Percentiles rank a stretch among this genome's conserved stretches.
phyloP scores from a whole-genome alignment of 2,329 filamentous ascomycete species.

The Cryphonectria radicalis region DNA sequence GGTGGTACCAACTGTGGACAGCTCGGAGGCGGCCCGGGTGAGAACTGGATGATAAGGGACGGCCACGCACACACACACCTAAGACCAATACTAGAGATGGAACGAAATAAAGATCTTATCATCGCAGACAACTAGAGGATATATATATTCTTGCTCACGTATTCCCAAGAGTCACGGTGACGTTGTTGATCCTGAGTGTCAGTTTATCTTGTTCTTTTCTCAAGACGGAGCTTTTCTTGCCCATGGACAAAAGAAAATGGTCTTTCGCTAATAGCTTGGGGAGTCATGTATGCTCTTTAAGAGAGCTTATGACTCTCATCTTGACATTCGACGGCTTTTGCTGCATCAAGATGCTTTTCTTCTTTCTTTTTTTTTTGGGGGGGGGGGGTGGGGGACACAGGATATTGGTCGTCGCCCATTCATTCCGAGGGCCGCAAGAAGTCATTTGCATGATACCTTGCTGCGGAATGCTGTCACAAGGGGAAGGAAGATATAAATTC shows the following conservation, averaged over 20 bases:
- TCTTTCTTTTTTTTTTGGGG: too few relatives aligned
- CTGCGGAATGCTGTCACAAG: not conserved
- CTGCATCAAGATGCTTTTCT: too few relatives aligned
- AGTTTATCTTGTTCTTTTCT: not conserved
- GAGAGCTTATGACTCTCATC: too few relatives aligned
- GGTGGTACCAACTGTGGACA: constrained; percentile 44
- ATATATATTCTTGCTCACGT: not conserved
- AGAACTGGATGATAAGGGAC: constrained; percentile 16
- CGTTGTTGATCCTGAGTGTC: not conserved
- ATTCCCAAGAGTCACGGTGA: not conserved
- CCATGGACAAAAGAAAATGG: not conserved
- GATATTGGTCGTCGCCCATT: too few relatives aligned
- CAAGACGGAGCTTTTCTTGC: not conserved
- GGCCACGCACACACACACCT: not conserved
- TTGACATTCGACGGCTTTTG: too few relatives aligned
- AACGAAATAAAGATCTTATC: not conserved
- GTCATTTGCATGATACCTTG: too few relatives aligned
- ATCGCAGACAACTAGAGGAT: not conserved
- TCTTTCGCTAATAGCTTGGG: not conserved
- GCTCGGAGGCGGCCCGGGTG: constrained; percentile 52
- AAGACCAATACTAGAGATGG: not conserved
- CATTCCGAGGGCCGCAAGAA: too few relatives aligned
- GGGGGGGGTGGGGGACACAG: too few relatives aligned
- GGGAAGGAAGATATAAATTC: not conserved
- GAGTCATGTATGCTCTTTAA: too few relatives aligned